A percentile compares a stretch with the other conserved stretches of the same genome.
Conservation (phyloP, 441 rosid genomes). For the Aquilaria agallochum region DNA sequence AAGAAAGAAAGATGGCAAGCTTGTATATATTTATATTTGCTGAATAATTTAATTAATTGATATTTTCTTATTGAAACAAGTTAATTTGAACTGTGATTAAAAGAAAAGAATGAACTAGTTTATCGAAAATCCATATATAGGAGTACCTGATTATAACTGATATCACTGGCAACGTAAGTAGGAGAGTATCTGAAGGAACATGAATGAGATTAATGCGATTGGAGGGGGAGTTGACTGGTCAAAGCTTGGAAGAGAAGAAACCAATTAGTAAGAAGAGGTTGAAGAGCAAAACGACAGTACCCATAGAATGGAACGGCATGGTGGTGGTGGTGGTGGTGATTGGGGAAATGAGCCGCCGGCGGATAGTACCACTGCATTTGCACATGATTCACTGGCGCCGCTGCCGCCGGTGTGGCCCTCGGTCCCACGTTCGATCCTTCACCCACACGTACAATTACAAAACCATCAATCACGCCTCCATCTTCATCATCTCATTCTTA, state of each 20-base stretch:
- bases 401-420: slow-evolving; percentile 38
- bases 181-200: slow-evolving; percentile 57
- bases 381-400: slow-evolving; percentile 48
- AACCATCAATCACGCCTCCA: neutral
- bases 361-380: slow-evolving; percentile 85
- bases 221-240: too few relatives aligned
- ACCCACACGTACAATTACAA: neutral
- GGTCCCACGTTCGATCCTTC: slow-evolving; percentile 51
- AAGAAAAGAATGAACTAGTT: too few relatives aligned
- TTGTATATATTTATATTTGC: too few relatives aligned
- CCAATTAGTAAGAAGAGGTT: too few relatives aligned
- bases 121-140: too few relatives aligned
- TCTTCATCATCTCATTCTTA: neutral
- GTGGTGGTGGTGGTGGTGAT: slow-evolving; percentile 51
- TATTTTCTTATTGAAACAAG: too few relatives aligned
- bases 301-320: slow-evolving; percentile 76
- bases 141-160: slow-evolving; percentile 68
- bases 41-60: too few relatives aligned
- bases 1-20: too few relatives aligned
- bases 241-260: too few relatives aligned
- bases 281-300: slow-evolving; percentile 18
- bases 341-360: slow-evolving; percentile 30
- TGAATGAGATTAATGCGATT: too few relatives aligned
- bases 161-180: slow-evolving; percentile 51
- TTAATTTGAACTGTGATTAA: too few relatives aligned